phyloP scores from a whole-genome alignment of 371 early-diverging fungal species.

The Batrachochytrium dendrobatidis region DNA sequence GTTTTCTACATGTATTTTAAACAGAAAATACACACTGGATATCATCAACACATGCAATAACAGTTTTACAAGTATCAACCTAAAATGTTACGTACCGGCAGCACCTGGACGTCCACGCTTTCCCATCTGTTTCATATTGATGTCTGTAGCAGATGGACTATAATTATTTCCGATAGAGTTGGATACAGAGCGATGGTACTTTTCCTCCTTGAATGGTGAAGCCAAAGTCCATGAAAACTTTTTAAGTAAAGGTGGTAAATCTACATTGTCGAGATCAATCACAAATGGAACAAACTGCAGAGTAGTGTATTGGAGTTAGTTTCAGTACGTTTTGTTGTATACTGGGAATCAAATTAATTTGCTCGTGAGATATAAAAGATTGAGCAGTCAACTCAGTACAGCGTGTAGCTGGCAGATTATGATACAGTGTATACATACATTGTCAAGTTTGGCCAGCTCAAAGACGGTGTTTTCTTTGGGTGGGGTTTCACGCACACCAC shows the following conservation, averaged over 20 bases:
- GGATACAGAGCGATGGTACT: conserved; percentile 30
- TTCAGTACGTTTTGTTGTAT: too few species aligned
- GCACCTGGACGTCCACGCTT: neutral
- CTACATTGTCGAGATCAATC: conserved; percentile 20
- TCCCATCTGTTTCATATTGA: conserved; percentile 33
- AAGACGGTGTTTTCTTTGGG: conserved; percentile 5
- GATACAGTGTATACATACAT: neutral
- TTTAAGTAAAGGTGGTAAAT: conserved; percentile 36
- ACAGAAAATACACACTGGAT: too few species aligned
- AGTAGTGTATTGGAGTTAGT: too few species aligned
- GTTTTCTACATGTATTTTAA: neutral
- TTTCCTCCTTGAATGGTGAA: conserved; percentile 50
- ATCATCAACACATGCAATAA: too few species aligned
- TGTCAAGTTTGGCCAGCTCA: conserved; percentile 10
- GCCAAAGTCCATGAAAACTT: conserved; percentile 45
- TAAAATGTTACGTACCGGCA: too few species aligned
- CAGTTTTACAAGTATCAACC: too few species aligned
- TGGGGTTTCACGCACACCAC: neutral
- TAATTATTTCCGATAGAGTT: conserved; percentile 53
- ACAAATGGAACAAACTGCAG: neutral
- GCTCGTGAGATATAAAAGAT: neutral
- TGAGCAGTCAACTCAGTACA: neutral
- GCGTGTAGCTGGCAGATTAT: too few species aligned
- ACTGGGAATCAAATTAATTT: neutral
- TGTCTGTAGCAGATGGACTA: conserved; percentile 35